phyloP scores from a whole-genome alignment of 345 rosid genomes.

The Brassica cretica region DNA sequence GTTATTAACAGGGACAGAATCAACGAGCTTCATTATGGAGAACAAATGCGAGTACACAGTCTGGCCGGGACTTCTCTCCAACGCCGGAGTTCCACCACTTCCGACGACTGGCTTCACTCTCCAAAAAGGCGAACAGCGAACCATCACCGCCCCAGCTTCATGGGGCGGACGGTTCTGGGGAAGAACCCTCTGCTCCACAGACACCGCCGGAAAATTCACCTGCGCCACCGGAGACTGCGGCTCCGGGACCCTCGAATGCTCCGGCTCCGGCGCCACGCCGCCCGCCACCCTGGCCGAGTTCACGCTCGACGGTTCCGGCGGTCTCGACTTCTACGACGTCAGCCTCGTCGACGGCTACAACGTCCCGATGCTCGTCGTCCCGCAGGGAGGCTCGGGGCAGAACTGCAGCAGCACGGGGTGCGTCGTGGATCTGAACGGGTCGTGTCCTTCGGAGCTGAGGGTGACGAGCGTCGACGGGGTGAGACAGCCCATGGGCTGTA shows the following conservation, averaged over 20 bases:
- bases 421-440: constrained; percentile 66
- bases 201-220: constrained; percentile 57
- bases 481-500: constrained; percentile 60
- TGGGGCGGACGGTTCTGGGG: constrained; percentile 99
- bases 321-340: constrained; percentile 76
- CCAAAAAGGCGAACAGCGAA: constrained; percentile 56
- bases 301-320: constrained; percentile 73
- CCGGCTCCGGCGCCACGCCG: constrained; percentile 72
- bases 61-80: constrained; percentile 88
- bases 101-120: constrained; percentile 82
- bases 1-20: constrained; percentile 38
- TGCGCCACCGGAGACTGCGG: constrained; percentile 92
- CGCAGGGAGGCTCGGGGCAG: constrained; percentile 72
- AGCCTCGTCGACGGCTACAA: constrained; percentile 97
- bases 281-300: constrained; percentile 90
- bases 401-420: constrained; percentile 82
- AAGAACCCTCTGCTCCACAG: constrained; percentile 68
- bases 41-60: constrained; percentile 78
- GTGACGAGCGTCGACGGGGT: constrained; percentile 52
- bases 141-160: constrained; percentile 64
- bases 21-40: constrained; percentile 63
- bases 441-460: constrained; percentile 80
- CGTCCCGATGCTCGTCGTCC: constrained; percentile 75
- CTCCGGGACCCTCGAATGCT: constrained; percentile 68
- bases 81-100: constrained; percentile 67